phyloP scores from a whole-genome alignment of 805 yeast species.

The Kuraishia ogatae region DNA sequence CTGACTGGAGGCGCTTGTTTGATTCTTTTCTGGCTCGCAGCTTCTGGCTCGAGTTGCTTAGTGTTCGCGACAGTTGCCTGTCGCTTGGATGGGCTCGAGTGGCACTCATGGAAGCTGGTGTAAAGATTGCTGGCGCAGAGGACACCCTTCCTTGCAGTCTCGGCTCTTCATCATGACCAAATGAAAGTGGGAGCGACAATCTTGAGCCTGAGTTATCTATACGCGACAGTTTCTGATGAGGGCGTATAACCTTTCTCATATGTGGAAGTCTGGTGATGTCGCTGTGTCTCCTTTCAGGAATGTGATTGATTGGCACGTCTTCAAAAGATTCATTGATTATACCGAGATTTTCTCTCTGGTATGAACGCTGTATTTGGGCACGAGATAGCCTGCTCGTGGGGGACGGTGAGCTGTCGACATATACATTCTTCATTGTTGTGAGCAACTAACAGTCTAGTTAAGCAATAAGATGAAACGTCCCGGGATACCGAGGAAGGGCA shows the following conservation, averaged over 20 bases:
- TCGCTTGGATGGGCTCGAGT: background rate
- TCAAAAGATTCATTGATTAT: slow-evolving; percentile 26
- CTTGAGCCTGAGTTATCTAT: background rate
- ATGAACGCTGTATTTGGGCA: background rate
- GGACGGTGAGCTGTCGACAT: background rate
- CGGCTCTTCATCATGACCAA: background rate
- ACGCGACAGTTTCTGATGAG: background rate
- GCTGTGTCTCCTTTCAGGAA: slow-evolving; percentile 1
- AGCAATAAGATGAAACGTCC: too few species aligned
- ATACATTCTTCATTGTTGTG: background rate
- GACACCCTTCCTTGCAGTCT: background rate
- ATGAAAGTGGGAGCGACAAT: background rate
- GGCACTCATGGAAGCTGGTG: background rate
- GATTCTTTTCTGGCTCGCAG: background rate
- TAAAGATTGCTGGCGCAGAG: background rate
- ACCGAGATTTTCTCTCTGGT: slow-evolving; percentile 2
- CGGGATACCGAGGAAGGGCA: background rate
- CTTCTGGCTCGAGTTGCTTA: background rate
- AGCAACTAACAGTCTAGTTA: background rate
- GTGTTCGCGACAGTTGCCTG: background rate
- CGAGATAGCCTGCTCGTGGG: background rate
- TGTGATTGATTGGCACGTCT: slow-evolving; percentile 15
- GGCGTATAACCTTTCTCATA: background rate
- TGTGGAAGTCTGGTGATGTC: background rate
- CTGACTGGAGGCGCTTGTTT: background rate